phyloP scores from a whole-genome alignment of 176 grass and related monocot species.

The Pontederia crassipes region DNA sequence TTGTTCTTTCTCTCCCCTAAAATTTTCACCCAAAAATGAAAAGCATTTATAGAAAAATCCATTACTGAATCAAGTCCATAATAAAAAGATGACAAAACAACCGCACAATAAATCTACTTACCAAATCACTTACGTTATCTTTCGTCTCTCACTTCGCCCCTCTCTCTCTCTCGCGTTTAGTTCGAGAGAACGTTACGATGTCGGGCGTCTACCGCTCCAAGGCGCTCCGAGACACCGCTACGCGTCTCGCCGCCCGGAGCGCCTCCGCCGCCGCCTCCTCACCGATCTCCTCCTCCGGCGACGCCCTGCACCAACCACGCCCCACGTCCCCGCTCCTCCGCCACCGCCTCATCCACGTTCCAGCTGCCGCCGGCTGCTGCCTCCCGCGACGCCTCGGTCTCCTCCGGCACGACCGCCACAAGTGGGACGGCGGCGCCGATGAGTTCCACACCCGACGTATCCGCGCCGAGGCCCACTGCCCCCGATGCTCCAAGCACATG shows the following conservation, averaged over 20 bases:
- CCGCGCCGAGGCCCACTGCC: constrained; percentile 93
- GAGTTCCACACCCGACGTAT: constrained; percentile 68
- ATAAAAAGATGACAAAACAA: too few relatives aligned
- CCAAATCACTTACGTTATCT: constrained; percentile 12
- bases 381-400: constrained; percentile 27
- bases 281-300: not conserved
- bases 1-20: too few relatives aligned
- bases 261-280: not conserved
- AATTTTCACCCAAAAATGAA: too few relatives aligned
- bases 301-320: constrained; percentile 22
- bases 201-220: constrained; percentile 77
- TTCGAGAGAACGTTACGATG: constrained; percentile 29
- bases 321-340: constrained; percentile 11
- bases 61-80: too few relatives aligned
- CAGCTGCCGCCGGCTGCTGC: constrained; percentile 17
- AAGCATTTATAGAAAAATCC: too few relatives aligned
- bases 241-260: constrained; percentile 15
- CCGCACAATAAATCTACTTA: too few relatives aligned
- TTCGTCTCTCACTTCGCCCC: not conserved
- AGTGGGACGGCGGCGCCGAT: constrained; percentile 33
- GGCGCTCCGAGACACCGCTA: constrained; percentile 42
- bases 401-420: constrained; percentile 27
- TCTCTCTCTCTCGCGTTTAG: not conserved
- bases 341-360: constrained; percentile 12
- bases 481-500: constrained; percentile 95